A percentile compares a stretch with the other conserved stretches of the same genome.
Conservation (phyloP, 2,329 filamentous ascomycete species). For the Hypoxylon sp. region DNA sequence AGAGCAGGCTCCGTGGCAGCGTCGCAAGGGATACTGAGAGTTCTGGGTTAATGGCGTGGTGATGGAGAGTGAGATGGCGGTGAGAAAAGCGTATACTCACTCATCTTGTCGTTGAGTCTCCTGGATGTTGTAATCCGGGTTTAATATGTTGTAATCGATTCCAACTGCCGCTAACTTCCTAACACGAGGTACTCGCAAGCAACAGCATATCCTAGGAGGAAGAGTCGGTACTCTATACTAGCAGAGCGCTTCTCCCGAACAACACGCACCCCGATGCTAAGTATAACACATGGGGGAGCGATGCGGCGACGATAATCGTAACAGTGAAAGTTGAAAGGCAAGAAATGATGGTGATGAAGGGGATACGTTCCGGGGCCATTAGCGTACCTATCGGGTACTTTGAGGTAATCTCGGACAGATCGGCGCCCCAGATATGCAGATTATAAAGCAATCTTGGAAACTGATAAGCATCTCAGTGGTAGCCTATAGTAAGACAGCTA, state of each 20-base stretch:
- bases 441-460: constrained; percentile 13
- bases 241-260: neutral
- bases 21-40: constrained; percentile 15
- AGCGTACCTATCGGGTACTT: constrained; percentile 23
- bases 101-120: constrained; percentile 19
- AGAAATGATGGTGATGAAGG: neutral
- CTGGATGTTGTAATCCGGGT: constrained; percentile 34
- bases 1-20: constrained; percentile 34
- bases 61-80: neutral
- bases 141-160: constrained; percentile 35
- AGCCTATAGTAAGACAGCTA: neutral
- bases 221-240: neutral
- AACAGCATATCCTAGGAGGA: constrained; percentile 11
- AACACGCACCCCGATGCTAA: neutral
- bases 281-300: neutral
- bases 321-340: neutral
- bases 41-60: constrained; percentile 6
- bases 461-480: constrained; percentile 5
- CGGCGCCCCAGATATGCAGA: constrained; percentile 1
- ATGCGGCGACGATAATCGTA: constrained; percentile 1
- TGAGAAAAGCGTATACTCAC: constrained; percentile 21
- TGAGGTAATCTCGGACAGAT: constrained; percentile 17
- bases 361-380: neutral
- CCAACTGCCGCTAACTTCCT: constrained; percentile 5
- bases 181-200: constrained; percentile 19